phyloP scores from a whole-genome alignment of 371 early-diverging fungal genomes.

The Syncephalastrum contaminatum region DNA sequence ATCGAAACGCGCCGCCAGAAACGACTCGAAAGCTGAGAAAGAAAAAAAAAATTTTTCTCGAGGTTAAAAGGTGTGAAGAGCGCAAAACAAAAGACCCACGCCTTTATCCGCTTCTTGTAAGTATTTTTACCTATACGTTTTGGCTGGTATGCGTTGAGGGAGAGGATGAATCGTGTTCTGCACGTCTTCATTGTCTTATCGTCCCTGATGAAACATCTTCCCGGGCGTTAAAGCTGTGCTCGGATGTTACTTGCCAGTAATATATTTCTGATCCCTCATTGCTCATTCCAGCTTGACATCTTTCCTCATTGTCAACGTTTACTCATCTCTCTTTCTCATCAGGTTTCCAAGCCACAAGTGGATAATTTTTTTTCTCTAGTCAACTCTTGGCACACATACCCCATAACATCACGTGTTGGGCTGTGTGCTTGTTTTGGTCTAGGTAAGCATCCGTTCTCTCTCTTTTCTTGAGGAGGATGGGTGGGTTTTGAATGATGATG shows the following conservation, averaged over 20 bases:
- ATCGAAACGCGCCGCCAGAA: slow-evolving; percentile 26
- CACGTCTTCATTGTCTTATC: slow-evolving; percentile 30
- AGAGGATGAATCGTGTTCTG: slow-evolving; percentile 22
- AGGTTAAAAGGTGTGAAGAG: too few species aligned
- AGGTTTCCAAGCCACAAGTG: not conserved
- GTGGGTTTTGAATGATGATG: slow-evolving; percentile 22
- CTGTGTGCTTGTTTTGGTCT: not conserved
- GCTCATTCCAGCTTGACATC: too few species aligned
- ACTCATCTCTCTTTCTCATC: too few species aligned
- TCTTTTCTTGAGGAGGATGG: not conserved
- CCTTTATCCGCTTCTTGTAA: too few species aligned
- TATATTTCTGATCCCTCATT: slow-evolving; percentile 18
- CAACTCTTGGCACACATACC: too few species aligned
- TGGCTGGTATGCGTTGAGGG: too few species aligned
- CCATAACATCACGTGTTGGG: too few species aligned
- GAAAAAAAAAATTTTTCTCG: slow-evolving; percentile 7
- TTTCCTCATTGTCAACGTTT: too few species aligned
- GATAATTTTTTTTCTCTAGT: not conserved
- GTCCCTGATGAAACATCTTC: slow-evolving; percentile 34
- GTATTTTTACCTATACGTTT: too few species aligned
- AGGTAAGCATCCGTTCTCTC: slow-evolving; percentile 14
- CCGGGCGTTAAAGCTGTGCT: slow-evolving; percentile 27
- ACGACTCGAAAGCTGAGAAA: slow-evolving; percentile 9
- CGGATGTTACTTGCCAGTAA: slow-evolving; percentile 37
- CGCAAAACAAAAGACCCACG: too few species aligned